A percentile compares a stretch with the other conserved stretches of the same genome.
These are phyloP conservation scores for Ricinus communis DNA, from an alignment of 345 rosid species.

Conservation along the genomic window DNA sequence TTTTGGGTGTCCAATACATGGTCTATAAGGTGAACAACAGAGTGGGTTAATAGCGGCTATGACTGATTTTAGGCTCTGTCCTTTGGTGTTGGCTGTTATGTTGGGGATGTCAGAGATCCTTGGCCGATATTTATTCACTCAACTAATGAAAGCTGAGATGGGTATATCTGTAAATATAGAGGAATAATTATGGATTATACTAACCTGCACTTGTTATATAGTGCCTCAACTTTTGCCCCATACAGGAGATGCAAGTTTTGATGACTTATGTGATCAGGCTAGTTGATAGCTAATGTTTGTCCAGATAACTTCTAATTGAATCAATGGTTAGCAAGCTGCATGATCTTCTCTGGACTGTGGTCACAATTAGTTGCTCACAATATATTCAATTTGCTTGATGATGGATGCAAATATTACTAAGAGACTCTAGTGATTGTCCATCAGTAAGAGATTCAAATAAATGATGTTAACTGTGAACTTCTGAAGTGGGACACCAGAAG, in stretches of 20 bases:
- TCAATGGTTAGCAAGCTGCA: not conserved
- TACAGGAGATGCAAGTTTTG: no score
- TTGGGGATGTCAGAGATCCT: not conserved
- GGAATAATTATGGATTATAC: not conserved
- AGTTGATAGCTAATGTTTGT: not conserved
- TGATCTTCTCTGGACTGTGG: no score
- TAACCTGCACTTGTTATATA: not conserved
- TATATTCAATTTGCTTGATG: not conserved
- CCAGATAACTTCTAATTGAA: not conserved
- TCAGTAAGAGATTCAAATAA: no score
- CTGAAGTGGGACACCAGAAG: not conserved
- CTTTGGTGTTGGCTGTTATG: not conserved
- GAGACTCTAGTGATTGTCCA: not conserved
- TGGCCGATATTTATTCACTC: not conserved
- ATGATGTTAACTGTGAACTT: not conserved
- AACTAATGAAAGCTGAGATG: not conserved
- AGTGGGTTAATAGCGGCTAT: not conserved
- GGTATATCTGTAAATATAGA: not conserved
- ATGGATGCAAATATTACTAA: not conserved
- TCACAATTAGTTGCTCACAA: not conserved
- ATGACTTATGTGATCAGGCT: not conserved
- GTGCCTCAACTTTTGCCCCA: not conserved
- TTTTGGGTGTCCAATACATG: not conserved
- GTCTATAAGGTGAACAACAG: not conserved
- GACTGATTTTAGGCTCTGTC: not conserved